A percentile compares a stretch with the other conserved stretches of the same genome.
Evolutionary conservation across 2,329 filamentous ascomycete species (phyloP).

Genomic region (Cladosporium sp.): DNA sequence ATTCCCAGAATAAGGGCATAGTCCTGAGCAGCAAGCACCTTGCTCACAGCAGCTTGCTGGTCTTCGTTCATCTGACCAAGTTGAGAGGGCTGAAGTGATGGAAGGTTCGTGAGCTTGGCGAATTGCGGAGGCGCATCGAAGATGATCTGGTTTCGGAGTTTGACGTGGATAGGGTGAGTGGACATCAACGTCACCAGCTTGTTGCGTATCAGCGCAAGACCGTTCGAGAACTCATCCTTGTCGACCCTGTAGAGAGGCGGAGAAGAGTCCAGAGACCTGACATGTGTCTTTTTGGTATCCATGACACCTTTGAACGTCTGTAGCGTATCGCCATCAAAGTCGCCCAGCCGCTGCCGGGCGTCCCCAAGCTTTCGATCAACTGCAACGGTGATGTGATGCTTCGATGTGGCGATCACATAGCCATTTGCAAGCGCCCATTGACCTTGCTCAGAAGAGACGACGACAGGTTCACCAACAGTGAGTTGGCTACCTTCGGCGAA

Average conservation of each 20-base stretch:
- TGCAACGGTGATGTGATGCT: conserved; percentile 72
- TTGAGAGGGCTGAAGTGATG: conserved; percentile 20
- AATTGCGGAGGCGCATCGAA: conserved; percentile 70
- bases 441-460: conserved; percentile 91
- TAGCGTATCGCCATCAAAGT: conserved; percentile 70
- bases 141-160: conserved; percentile 74
- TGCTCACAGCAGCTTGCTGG: conserved; percentile 78
- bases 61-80: conserved; percentile 66
- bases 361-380: conserved; percentile 89
- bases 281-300: conserved; percentile 51
- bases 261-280: not conserved
- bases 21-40: conserved; percentile 91
- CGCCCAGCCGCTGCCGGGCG: conserved; percentile 65
- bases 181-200: conserved; percentile 87
- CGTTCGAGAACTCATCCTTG: conserved; percentile 97
- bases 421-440: conserved; percentile 94
- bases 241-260: conserved; percentile 76
- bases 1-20: conserved; percentile 97
- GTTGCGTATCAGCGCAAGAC: conserved; percentile 90
- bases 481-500: conserved; percentile 84
- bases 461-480: conserved; percentile 78
- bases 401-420: conserved; percentile 73
- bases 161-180: conserved; percentile 26
- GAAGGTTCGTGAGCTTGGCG: conserved; percentile 42
- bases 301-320: conserved; percentile 89